A percentile compares a stretch with the other conserved stretches of the same genome.
These are phyloP conservation scores for Lasiosphaeria miniovina DNA, from an alignment of 495 filamentous ascomycete species.

Conservation along the genomic window DNA sequence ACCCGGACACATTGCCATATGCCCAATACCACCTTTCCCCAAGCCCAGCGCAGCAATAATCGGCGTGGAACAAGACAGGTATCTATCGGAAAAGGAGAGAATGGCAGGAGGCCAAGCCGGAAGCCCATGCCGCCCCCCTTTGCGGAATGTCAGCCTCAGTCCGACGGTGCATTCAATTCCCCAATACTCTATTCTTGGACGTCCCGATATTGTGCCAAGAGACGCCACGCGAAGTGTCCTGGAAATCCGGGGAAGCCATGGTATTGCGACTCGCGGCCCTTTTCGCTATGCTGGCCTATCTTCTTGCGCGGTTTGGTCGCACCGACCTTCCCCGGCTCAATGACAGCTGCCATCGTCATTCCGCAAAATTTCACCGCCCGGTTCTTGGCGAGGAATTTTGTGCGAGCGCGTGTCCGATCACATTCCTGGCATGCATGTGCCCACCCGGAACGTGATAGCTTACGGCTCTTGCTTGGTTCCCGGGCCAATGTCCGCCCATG, in stretches of 20 bases:
- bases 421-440: too few relatives aligned
- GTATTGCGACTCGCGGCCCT: too few relatives aligned
- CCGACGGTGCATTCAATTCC: neutral
- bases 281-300: too few relatives aligned
- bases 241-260: neutral
- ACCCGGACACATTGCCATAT: neutral
- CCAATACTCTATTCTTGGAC: neutral
- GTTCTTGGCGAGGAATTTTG: too few relatives aligned
- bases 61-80: neutral
- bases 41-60: neutral
- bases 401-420: too few relatives aligned
- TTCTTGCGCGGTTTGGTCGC: too few relatives aligned
- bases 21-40: neutral
- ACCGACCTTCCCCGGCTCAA: too few relatives aligned
- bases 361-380: too few relatives aligned
- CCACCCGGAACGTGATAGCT: too few relatives aligned
- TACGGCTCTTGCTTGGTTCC: too few relatives aligned
- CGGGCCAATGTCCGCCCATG: too few relatives aligned
- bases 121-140: neutral
- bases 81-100: neutral
- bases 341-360: too few relatives aligned
- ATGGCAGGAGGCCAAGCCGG: neutral
- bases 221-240: neutral
- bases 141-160: neutral
- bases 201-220: neutral